Base-by-base conservation (phyloP, 495 filamentous ascomycete genomes). In the Xylaria curta region DNA sequence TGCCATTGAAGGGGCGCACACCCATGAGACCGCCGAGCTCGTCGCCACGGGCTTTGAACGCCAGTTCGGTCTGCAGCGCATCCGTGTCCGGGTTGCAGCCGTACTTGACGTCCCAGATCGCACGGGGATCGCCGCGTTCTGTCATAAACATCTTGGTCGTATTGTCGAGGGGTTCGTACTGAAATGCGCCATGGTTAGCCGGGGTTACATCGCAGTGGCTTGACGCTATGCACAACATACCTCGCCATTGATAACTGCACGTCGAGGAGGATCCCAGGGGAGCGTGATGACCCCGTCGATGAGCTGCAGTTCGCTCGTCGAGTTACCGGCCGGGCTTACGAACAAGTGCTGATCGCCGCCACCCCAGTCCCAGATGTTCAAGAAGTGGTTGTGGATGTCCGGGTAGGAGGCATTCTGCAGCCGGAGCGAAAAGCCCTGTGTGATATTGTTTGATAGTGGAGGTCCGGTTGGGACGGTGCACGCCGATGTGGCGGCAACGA, bases 61-160 rank as follows among this genome's bases (percentile, higher is more conserved):
- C 53, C 33, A 87, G 74, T 66, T 87, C 78, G 21, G 81, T 76
- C 72, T 87, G 86, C 9, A 84, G 69, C 28, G 72, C 75, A 56
- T 83, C 83, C 38, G 83, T 84, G 66, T 83, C 82, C 9, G 83
- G 85, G 75, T 88, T 82, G 71, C 87, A 88, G 54, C 82, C 84
- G 60, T 85, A 85, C 7, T 77, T 79, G 10, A 85, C 83, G 47
- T 86, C 75, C 63, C 85, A 88, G 64, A 83, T 64, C 12, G 86
- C 86, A 0, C 80, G 74, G 21, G 83, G 80, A 51, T 87, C 85
- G 31, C 79, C 77, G 8, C 86, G 83, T 17, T 82, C 81, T 1
- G 87, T 88, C 82, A 86, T 84, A 76, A 88, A 89, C 75, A 88
- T 76, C 74, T 89, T 88, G 21, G 85, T 87, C 19, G 87, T 89